Evolutionary conservation across 495 filamentous ascomycete genomes (phyloP), one percentile per base, ranked within the genome.

Genomic region (Penicillium nucicola): DNA sequence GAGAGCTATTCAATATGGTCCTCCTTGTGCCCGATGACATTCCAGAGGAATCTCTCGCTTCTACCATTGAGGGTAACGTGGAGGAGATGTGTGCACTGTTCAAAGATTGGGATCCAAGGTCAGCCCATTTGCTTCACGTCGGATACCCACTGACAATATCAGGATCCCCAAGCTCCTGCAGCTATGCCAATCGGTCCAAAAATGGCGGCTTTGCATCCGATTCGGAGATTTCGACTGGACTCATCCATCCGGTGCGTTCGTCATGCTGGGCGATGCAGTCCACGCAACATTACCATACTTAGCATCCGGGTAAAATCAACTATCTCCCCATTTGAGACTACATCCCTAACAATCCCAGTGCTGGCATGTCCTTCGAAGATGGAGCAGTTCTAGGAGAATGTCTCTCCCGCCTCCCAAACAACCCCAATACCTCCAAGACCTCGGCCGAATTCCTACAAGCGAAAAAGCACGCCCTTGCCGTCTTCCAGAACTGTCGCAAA

Each of bases 21-120:
- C 65, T 89, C 0, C 66, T 88, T 10, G 81, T 84, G 3, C 86
- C 86, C 0, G 86, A 89, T 48, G 82, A 89, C 58, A 77, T 89
- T 31, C 84, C 83, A 6, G 68, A 72, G 22, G 65, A 70, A n/a
- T 65, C 33, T 48, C 65, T 52, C 56, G 77, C 51, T 49, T 79
- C 38, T 64, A 77, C 50, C 68, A 75, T 46, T 35, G 75, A 47
- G 41, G 85, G 83, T 0, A 80, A 82, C 45, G 70, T 86, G 11
- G 75, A 81, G 42, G 85, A 89, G 58, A 88, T 90, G 85, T 72
- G 78, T 56, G 70, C 72, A 0, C 60, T 84, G 25, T 88, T 81
- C 42, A 66, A 76, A 45, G 76, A 64, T 11, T 87, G 85, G 84
- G 78, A 81, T 63, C 73, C 74, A 42, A 66, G 71, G 56, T 78